phyloP scores from a whole-genome alignment of 2,329 filamentous ascomycete genomes.

The Nothophaeocryptopus gaeumannii region DNA sequence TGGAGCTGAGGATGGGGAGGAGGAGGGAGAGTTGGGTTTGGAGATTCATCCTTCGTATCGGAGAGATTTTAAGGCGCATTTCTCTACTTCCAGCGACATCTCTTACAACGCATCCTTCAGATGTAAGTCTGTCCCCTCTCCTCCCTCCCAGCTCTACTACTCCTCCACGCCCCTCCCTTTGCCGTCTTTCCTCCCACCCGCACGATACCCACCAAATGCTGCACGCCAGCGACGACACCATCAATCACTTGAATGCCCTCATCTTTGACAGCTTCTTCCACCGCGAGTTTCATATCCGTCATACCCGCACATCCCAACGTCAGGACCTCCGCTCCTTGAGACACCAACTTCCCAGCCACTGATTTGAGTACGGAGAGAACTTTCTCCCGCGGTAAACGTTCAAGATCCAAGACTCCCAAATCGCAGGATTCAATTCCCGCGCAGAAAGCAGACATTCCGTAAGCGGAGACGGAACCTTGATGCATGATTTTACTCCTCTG shows the following conservation, averaged over 20 bases:
- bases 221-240: constrained; percentile 50
- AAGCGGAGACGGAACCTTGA: constrained; percentile 41
- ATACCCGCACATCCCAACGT: constrained; percentile 51
- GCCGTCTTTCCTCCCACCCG: constrained; percentile 47
- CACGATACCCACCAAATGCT: constrained; percentile 47
- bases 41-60: too few species aligned
- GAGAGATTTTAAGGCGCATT: too few species aligned
- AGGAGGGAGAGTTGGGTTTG: not conserved
- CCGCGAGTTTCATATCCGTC: constrained; percentile 46
- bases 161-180: constrained; percentile 45
- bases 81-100: too few species aligned
- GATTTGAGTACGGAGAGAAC: constrained; percentile 41
- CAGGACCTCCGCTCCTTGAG: constrained; percentile 43
- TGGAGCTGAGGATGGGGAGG: not conserved
- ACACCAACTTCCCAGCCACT: constrained; percentile 41
- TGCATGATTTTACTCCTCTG: constrained; percentile 42
- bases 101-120: too few species aligned
- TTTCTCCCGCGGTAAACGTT: constrained; percentile 39
- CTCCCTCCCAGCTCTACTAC: constrained; percentile 39
- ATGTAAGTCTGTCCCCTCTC: constrained; percentile 34
- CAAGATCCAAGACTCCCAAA: constrained; percentile 47
- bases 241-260: constrained; percentile 50
- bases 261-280: constrained; percentile 47
- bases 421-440: constrained; percentile 44
- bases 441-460: constrained; percentile 44